phyloP scores from a whole-genome alignment of 2,329 filamentous ascomycete species.

The Fusarium guadeloupense region DNA sequence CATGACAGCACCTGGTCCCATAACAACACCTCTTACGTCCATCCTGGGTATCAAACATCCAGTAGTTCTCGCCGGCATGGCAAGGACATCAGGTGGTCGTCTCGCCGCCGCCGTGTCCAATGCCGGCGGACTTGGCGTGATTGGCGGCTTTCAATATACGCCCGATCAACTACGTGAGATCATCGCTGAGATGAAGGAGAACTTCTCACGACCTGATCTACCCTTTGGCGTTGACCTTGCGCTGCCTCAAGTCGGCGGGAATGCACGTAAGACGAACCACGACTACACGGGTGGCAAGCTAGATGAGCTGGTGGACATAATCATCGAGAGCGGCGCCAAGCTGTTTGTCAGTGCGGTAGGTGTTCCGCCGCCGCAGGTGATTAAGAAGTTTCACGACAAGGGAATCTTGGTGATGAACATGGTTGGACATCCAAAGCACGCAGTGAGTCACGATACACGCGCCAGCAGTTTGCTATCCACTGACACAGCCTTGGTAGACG shows the following conservation, averaged over 20 bases:
- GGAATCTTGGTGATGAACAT: constrained; percentile 95
- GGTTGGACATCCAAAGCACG: constrained; percentile 93
- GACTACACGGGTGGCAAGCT: constrained; percentile 93
- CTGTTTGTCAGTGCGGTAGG: constrained; percentile 91
- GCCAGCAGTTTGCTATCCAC: not conserved
- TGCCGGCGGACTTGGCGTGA: constrained; percentile 83
- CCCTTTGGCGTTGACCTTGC: constrained; percentile 94
- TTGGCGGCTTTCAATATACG: constrained; percentile 76
- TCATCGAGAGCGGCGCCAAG: constrained; percentile 82
- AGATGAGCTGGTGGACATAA: constrained; percentile 87
- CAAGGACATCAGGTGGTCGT: constrained; percentile 78
- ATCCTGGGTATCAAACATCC: constrained; percentile 88
- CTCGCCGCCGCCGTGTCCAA: constrained; percentile 90
- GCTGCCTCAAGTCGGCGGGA: constrained; percentile 85
- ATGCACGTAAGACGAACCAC: constrained; percentile 89
- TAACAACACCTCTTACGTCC: constrained; percentile 79
- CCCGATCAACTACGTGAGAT: constrained; percentile 79
- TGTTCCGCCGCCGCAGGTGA: constrained; percentile 77
- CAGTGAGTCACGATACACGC: constrained; percentile 54
- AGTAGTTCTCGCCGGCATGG: constrained; percentile 94
- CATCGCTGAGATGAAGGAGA: constrained; percentile 84
- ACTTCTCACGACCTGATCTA: constrained; percentile 71
- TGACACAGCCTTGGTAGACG: constrained; percentile 31
- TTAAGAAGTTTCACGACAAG: constrained; percentile 79
- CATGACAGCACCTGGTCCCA: constrained; percentile 60